Base-by-base conservation (phyloP, 805 yeast genomes). In the Brettanomyces anomalus region DNA sequence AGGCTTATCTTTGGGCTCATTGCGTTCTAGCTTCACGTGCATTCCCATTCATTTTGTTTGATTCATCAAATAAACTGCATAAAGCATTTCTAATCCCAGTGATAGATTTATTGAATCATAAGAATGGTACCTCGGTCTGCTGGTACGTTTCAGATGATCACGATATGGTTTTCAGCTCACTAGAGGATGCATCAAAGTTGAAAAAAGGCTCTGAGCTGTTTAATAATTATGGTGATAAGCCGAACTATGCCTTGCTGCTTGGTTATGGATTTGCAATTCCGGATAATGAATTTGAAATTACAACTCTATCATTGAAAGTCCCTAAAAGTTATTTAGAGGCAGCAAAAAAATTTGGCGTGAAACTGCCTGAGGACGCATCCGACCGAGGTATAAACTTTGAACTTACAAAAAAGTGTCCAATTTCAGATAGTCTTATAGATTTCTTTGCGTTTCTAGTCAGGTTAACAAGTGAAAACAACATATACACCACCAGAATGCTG, bases 201-300 rank as follows among this genome's bases (percentile, higher is more conserved):
- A 28, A 49, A 0, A 53, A 58, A 20, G 77, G 76, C 4, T 54
- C 61, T 13, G 96, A 90, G 52, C 53, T 90, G 11, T 84, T 76
- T 66, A 88, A 86, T 60, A 80, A 89, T 1, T 89, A 88, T 54
- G 97, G 96, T 0, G 81, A 79, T 33, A 69, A 80, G 39, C 61
- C 80, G 6, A 86, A 86, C 50, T 65, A 81, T 1, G 74, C 76
- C 31, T 61, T 89, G 33, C 60, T 88, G 14, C 73, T 87, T 16
- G 72, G 84, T 39, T 89, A 88, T 57, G 96, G 96, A 1, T 88
- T 88, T 60, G 76, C 79, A 4, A 57, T 76, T 21, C 64, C 69
- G 37, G 63, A 64, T 19, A 77, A 79, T 48, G 58, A 61, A 3
- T 75, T 74, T 19, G 90, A 84, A 49, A 53, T 64, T 4, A 65